Percentiles rank a stretch among this genome's conserved stretches.
These are phyloP conservation scores for Euptelea pleiosperma DNA, from an alignment of 164 flowering plant genomes.

Conservation along the genomic window DNA sequence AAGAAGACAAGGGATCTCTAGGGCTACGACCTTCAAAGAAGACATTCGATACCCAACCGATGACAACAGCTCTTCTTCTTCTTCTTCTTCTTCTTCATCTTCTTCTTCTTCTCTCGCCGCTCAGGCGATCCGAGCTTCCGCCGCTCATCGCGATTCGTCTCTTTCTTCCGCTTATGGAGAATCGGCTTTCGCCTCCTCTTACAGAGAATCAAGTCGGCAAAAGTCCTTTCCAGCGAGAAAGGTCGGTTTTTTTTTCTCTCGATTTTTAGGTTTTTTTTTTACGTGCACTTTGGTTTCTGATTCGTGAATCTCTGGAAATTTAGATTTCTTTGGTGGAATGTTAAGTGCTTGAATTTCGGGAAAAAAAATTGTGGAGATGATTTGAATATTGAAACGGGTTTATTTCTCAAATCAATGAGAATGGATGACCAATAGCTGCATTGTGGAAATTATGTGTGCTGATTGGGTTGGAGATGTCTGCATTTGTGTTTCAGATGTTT, in stretches of 20 bases:
- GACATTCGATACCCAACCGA: constrained; percentile 21
- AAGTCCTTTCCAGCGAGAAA: constrained; percentile 21
- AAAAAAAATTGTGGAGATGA: too few relatives aligned
- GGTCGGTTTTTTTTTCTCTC: constrained; percentile 7
- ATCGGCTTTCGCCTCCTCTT: constrained; percentile 28
- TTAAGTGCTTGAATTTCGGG: too few relatives aligned
- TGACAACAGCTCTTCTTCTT: constrained; percentile 14
- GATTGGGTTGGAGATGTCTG: too few relatives aligned
- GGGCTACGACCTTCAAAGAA: constrained; percentile 38
- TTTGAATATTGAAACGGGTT: too few relatives aligned
- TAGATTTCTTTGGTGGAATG: neutral
- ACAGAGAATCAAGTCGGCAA: constrained; percentile 24
- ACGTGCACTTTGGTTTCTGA: neutral
- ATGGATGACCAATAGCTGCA: neutral
- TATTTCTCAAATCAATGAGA: too few relatives aligned
- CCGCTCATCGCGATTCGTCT: constrained; percentile 62
- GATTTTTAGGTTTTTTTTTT: neutral
- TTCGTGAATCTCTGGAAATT: neutral
- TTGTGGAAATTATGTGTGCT: neutral
- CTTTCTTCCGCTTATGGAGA: constrained; percentile 53
- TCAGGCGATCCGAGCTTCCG: constrained; percentile 85
- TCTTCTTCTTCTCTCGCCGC: constrained; percentile 57
- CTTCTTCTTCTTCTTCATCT: constrained; percentile 17
- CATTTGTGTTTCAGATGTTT: too few relatives aligned
- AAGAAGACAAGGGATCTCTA: constrained; percentile 35